Base-by-base conservation (phyloP, 139 green algal genomes). In the Zygnema cylindricum region DNA sequence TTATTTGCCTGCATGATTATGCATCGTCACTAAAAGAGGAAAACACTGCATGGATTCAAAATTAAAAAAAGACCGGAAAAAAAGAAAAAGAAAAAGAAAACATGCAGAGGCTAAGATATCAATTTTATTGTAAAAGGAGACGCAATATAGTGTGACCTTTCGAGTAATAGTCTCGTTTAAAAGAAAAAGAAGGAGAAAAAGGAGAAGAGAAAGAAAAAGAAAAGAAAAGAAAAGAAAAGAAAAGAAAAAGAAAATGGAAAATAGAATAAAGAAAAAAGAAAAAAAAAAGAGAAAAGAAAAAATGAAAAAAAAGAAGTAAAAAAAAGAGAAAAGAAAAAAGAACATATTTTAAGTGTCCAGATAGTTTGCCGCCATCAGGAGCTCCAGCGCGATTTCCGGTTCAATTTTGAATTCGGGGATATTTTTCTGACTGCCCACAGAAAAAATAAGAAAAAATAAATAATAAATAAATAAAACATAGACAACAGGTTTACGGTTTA, bases 321-420 rank as follows among this genome's bases (percentile, higher is more conserved):
- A 63, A 16, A 63, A 16, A 63, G 49, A 16, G 49, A 63, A 16
- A 16, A 16, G 7, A 16, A 16, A 16, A 63, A 16, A 16, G 49
- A 63, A 16, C 7, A 63, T 7, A 16, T 7, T 25, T 93, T 75
- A 98, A n/a, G 93, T 95, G 86, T 99, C 97, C 43, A 99, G 77
- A 84, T 97, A 99, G 89, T 99, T 99, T 22, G 96, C 92, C 2
- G 97, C 97, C 94, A 98, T 98, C 1, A 99, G 92, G 49, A 99
- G 93, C 89, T 99, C 95, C 86, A 99, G 83, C 0, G 97, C 97
- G 57, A 98, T 95, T 86, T 98, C 95, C 39, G 96, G 96, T 0
- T 94, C 83, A 2, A 99, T 94, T 43, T 98, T 94, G 87, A 99
- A 99, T 85, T 98, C 94, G 0, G 97, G 97, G 54, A 99, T 96